Conservation (phyloP, 495 filamentous ascomycete genomes). For the Neurospora sp. region DNA sequence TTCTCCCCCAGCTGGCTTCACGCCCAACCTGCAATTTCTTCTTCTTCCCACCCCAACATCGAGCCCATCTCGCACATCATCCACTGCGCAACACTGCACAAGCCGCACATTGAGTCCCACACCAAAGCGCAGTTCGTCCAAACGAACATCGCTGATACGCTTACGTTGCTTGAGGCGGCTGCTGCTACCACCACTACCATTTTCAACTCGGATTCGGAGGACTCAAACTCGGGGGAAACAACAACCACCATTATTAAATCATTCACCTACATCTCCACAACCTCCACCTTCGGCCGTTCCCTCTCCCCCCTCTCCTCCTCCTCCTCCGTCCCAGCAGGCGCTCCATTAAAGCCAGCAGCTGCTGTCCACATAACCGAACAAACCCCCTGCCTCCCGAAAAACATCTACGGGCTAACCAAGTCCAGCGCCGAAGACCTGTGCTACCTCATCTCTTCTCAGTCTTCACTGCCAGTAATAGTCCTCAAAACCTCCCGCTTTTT, state of each 20-base stretch:
- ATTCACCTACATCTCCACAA: slow-evolving; percentile 22
- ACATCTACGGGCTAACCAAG: slow-evolving; percentile 25
- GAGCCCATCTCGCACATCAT: slow-evolving; percentile 12
- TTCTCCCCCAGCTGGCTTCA: slow-evolving; percentile 7
- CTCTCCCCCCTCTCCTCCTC: neutral
- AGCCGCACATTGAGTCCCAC: slow-evolving; percentile 20
- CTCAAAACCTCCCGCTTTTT: slow-evolving; percentile 23
- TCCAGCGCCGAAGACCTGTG: slow-evolving; percentile 20
- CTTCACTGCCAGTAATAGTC: slow-evolving; percentile 7
- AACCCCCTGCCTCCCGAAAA: slow-evolving; percentile 14
- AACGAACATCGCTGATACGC: slow-evolving; percentile 18
- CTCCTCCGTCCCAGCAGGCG: neutral
- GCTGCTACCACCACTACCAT: neutral
- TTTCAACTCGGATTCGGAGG: neutral
- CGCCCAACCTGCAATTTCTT: neutral
- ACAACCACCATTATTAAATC: slow-evolving; percentile 5
- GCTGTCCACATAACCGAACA: slow-evolving; percentile 17
- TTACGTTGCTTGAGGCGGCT: slow-evolving; percentile 12
- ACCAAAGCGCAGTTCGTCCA: slow-evolving; percentile 17
- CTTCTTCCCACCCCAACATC: slow-evolving; percentile 1
- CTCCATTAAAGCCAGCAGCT: slow-evolving; percentile 8
- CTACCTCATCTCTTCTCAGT: slow-evolving; percentile 6
- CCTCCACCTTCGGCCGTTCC: slow-evolving; percentile 19
- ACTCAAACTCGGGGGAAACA: neutral
- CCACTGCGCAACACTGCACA: slow-evolving; percentile 25